Evolutionary conservation across 257 asterid species (phyloP).

Genomic region (Hygrophila difformis): DNA sequence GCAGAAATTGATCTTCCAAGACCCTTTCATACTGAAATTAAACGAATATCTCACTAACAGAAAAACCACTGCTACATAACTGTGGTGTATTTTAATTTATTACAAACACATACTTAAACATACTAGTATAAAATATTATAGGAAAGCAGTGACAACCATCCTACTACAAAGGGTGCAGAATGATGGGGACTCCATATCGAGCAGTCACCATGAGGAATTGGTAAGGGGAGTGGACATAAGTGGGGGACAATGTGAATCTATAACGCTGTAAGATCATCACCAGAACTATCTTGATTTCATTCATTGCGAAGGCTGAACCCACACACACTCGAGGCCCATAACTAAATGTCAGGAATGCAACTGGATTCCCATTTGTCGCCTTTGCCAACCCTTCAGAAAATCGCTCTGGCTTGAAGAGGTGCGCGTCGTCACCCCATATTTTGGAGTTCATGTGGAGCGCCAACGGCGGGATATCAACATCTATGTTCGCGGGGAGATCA

Average conservation of each 20-base stretch:
- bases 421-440: conserved; percentile 21
- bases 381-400: conserved; percentile 20
- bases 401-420: conserved; percentile 16
- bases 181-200: not conserved
- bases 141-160: too few relatives aligned
- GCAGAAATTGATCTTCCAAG: too few relatives aligned
- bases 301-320: not conserved
- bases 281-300: not conserved
- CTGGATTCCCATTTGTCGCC: conserved; percentile 9
- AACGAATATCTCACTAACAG: too few relatives aligned
- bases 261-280: conserved; percentile 15
- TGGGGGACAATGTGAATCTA: not conserved
- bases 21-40: too few relatives aligned
- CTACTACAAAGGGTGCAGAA: too few relatives aligned
- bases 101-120: too few relatives aligned
- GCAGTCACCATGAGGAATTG: not conserved
- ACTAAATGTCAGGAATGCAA: conserved; percentile 17
- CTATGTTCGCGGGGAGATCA: conserved; percentile 13
- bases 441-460: conserved; percentile 12
- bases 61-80: too few relatives aligned
- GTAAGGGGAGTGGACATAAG: not conserved
- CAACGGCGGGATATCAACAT: conserved; percentile 3
- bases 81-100: too few relatives aligned
- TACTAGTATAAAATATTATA: too few relatives aligned
- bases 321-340: not conserved